Conservation (phyloP, 1,284 basidiomycete genomes). For the Leccinum subrobustum region DNA sequence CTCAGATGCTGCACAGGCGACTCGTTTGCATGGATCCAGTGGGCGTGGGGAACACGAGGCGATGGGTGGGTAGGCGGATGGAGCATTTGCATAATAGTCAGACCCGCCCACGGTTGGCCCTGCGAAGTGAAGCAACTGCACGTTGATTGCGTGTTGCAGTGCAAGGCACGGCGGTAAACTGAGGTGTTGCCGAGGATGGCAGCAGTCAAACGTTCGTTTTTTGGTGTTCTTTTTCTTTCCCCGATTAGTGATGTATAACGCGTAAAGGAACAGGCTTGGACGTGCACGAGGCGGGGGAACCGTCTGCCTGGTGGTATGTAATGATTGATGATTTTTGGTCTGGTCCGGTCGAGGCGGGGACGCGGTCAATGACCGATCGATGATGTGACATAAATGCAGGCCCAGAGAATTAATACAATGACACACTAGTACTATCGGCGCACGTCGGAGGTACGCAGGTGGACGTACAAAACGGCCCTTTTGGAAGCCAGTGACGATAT, state of each 20-base stretch:
- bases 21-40: background rate
- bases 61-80: background rate
- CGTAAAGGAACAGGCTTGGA: background rate
- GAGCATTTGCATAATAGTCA: background rate
- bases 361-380: background rate
- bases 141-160: background rate
- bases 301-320: background rate
- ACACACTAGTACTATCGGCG: background rate
- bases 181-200: background rate
- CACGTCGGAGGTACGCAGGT: constrained; percentile 2
- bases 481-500: background rate
- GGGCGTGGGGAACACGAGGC: constrained; percentile 15
- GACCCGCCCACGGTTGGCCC: background rate
- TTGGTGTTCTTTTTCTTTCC: background rate
- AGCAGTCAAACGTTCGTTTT: constrained; percentile 1
- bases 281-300: constrained; percentile 1
- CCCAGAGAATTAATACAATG: background rate
- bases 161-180: background rate
- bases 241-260: background rate
- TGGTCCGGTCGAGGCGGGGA: background rate
- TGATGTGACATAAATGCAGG: background rate
- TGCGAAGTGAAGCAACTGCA: background rate
- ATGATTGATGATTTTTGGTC: background rate
- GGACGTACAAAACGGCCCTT: background rate
- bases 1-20: constrained; percentile 4